Evolutionary conservation across 2,329 filamentous ascomycete genomes (phyloP).

Genomic region (Zymoseptoria pseudotritici): DNA sequence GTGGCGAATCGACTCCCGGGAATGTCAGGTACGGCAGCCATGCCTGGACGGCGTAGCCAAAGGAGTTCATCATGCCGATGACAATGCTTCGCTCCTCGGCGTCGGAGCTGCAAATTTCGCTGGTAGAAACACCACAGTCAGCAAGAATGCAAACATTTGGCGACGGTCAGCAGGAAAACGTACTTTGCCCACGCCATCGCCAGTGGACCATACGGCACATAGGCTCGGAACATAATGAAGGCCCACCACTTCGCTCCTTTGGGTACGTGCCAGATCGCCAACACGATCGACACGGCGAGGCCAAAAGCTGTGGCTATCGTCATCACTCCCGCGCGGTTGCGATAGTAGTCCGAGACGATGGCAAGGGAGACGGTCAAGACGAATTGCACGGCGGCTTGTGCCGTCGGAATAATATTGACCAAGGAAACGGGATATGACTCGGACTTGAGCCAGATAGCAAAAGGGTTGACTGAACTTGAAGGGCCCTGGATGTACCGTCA

Average conservation of each 20-base stretch:
- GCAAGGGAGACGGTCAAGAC: constrained; percentile 56
- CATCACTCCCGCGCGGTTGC: constrained; percentile 16
- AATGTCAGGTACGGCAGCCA: constrained; percentile 52
- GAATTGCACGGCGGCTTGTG: constrained; percentile 47
- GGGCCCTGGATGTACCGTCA: constrained; percentile 8
- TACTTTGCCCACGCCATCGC: constrained; percentile 40
- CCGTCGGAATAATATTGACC: constrained; percentile 50
- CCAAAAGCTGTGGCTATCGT: constrained; percentile 16
- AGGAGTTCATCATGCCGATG: constrained; percentile 59
- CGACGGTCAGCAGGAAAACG: neutral
- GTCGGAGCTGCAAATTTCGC: constrained; percentile 47
- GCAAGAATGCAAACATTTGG: neutral
- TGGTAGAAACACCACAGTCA: constrained; percentile 3
- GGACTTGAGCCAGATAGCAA: constrained; percentile 27
- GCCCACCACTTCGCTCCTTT: constrained; percentile 28
- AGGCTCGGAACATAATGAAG: constrained; percentile 26
- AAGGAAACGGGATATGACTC: constrained; percentile 43
- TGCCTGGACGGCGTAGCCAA: constrained; percentile 62
- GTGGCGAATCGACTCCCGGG: constrained; percentile 15
- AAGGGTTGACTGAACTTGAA: constrained; percentile 16
- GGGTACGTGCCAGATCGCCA: constrained; percentile 29
- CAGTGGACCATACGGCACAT: constrained; percentile 28
- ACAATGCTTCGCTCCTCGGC: constrained; percentile 62
- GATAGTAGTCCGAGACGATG: constrained; percentile 15
- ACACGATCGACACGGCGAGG: constrained; percentile 20